Evolutionary conservation across 2,329 filamentous ascomycete species (phyloP).

Genomic region (Microsporum ferrugineum): DNA sequence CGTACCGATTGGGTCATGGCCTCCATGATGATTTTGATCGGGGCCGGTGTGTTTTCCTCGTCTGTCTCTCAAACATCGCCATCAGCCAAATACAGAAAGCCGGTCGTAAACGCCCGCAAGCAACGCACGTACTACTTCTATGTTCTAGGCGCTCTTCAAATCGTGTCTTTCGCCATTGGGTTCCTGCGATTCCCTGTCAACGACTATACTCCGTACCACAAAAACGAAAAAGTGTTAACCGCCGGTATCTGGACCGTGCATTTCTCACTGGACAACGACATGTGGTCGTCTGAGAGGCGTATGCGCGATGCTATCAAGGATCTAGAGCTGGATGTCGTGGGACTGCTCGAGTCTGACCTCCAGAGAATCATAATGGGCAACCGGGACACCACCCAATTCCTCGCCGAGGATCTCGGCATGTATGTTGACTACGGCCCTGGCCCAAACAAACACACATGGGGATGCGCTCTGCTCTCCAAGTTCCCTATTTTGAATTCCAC

Average conservation of each 20-base stretch:
- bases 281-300: conserved; percentile 94
- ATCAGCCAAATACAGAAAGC: conserved; percentile 26
- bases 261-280: conserved; percentile 94
- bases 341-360: conserved; percentile 82
- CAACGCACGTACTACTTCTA: conserved; percentile 59
- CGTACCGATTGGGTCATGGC: conserved; percentile 94
- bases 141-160: conserved; percentile 61
- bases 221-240: conserved; percentile 74
- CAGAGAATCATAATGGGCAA: conserved; percentile 99
- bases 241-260: conserved; percentile 98
- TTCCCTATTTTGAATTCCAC: conserved; percentile 97
- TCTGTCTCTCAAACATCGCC: conserved; percentile 40
- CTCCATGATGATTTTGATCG: conserved; percentile 71
- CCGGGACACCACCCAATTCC: conserved; percentile 85
- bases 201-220: conserved; percentile 82
- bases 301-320: conserved; percentile 87
- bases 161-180: conserved; percentile 67
- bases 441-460: conserved; percentile 99
- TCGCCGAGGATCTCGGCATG: conserved; percentile 95
- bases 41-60: conserved; percentile 67
- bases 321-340: conserved; percentile 91
- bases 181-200: conserved; percentile 88
- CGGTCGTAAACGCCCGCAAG: conserved; percentile 33
- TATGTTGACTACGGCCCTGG: conserved; percentile 96
- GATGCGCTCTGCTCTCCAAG: conserved; percentile 80